Evolutionary conservation across 1,139 yeast genomes (phyloP), one percentile per base, ranked within the genome.

Genomic region (Suhomyces wounanorum): DNA sequence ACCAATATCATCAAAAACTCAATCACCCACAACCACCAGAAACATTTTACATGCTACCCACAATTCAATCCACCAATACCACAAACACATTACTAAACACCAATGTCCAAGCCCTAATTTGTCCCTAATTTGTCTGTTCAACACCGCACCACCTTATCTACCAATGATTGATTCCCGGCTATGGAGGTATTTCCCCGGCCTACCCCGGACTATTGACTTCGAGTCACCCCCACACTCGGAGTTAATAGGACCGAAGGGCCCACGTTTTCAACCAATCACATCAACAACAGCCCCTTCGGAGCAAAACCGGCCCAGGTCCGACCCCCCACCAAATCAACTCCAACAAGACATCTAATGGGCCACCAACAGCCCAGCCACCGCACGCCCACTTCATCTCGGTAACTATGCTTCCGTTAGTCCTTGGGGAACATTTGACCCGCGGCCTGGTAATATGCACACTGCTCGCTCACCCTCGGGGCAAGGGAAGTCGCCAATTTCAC

Each of bases 381-480:
- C 38, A 42, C 44, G 39, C 31, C 44, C 39, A 33, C n/a, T 21
- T 8, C 7, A 7, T 14, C 31, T 42, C 44, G 44, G 44, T 23
- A 33, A 31, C 33, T 14, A 13, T 42, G 28, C 38, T 36, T 48
- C 51, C 51, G 51, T 36, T 48, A 13, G 51, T 48, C 51, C 51
- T 44, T 36, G 35, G 11, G 16, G 13, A 25, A 18, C 33, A 17
- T 25, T 39, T 30, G 36, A 42, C 21, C 56, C 56, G 54, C 53
- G 56, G 56, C 43, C 49, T 35, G 40, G 45, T 48, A 51, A 52
- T 52, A 52, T 54, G 54, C 49, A 43, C 51, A 38, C 25, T 14
- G 30, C 28, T 16, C 31, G 18, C 31, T 5, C 28, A 35, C 40
- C 54, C 55, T 54, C 61, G 61, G 61, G 49, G 47, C 45, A 57